Conservation (phyloP, 148 eudicot species). For the Rhododendron molle region DNA sequence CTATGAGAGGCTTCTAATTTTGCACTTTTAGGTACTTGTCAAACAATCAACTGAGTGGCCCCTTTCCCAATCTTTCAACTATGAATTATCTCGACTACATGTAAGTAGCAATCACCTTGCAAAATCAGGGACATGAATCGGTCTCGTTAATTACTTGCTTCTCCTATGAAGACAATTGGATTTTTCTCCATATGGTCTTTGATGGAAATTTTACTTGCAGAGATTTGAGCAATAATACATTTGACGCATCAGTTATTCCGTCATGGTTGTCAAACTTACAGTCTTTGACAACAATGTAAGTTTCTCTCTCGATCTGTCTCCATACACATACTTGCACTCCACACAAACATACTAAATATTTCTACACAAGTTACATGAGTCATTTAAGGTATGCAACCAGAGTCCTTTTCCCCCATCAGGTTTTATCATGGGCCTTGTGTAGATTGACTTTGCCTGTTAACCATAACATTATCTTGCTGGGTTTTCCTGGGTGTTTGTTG, state of each 20-base stretch:
- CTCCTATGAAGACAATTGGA: not conserved
- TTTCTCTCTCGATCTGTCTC: slow-evolving; percentile 15
- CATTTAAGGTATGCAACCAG: not conserved
- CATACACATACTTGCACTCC: not conserved
- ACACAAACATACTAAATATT: not conserved
- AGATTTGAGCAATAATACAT: slow-evolving; percentile 55
- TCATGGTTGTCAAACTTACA: slow-evolving; percentile 38
- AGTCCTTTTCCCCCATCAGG: not conserved
- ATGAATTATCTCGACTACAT: slow-evolving; percentile 9
- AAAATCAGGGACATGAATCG: not conserved
- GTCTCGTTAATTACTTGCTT: not conserved
- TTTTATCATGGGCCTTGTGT: not conserved
- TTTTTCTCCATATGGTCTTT: not conserved
- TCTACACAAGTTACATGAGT: not conserved
- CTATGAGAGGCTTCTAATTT: slow-evolving; percentile 1
- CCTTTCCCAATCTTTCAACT: slow-evolving; percentile 48
- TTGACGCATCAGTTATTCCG: slow-evolving; percentile 37
- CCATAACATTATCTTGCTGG: not conserved
- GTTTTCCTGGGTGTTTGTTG: not conserved
- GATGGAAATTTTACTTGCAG: slow-evolving; percentile 26
- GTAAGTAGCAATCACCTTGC: slow-evolving; percentile 9
- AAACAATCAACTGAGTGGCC: slow-evolving; percentile 51
- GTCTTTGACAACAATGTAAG: slow-evolving; percentile 54
- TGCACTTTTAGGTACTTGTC: slow-evolving; percentile 48
- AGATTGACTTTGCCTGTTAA: not conserved